A percentile compares a stretch with the other conserved stretches of the same genome.
Evolutionary conservation across 148 eudicot species (phyloP).

Genomic region (Cornus controversa): DNA sequence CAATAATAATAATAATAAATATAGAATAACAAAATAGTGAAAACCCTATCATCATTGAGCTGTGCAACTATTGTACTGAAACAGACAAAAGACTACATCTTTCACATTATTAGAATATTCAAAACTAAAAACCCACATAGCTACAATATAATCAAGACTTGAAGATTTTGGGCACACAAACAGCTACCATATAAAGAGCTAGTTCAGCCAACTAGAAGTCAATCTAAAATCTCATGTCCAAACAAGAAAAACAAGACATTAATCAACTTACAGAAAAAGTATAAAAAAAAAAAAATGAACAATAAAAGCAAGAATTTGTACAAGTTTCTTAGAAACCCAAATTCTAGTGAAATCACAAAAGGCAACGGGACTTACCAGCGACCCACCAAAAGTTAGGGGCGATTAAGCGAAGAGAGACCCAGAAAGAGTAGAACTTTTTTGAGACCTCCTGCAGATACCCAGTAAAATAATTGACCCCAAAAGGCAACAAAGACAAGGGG

Average conservation of each 20-base stretch:
- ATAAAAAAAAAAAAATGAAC: not conserved
- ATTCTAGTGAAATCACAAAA: not conserved
- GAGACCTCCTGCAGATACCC: not conserved
- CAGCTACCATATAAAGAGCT: not conserved
- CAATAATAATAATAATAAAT: not conserved
- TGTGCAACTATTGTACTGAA: too few species aligned
- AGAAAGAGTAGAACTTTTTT: slow-evolving; percentile 3
- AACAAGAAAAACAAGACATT: not conserved
- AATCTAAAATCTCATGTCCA: slow-evolving; percentile 8
- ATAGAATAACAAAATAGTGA: not conserved
- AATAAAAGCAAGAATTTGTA: not conserved
- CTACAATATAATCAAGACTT: not conserved
- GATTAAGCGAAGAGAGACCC: slow-evolving; percentile 7
- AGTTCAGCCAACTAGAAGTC: not conserved
- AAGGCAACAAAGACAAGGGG: not conserved
- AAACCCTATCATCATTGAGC: not conserved
- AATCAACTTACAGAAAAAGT: not conserved
- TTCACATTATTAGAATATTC: not conserved
- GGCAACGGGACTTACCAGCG: slow-evolving; percentile 21
- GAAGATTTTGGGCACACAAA: not conserved
- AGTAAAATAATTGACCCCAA: not conserved
- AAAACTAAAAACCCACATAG: not conserved
- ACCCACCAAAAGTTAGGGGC: slow-evolving; percentile 28
- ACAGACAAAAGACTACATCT: not conserved
- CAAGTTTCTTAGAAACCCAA: not conserved